phyloP scores from a whole-genome alignment of 2,329 filamentous ascomycete species.

The Sporothrix mexicana region DNA sequence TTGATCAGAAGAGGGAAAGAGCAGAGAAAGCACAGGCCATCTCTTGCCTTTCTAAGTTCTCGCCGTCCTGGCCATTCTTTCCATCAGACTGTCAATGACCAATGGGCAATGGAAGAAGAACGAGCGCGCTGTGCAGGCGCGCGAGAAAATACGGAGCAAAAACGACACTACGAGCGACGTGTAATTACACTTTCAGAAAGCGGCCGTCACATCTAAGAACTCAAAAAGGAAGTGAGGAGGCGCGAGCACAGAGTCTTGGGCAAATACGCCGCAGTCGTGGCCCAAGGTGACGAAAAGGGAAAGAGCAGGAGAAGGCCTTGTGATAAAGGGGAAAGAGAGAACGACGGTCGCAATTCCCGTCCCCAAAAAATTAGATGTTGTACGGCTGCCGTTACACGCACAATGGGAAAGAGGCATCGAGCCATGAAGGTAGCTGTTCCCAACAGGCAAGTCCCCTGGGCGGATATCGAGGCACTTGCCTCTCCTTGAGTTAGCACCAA shows the following conservation, averaged over 20 bases:
- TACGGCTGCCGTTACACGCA: not conserved
- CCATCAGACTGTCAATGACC: not conserved
- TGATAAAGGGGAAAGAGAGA: conserved; percentile 2
- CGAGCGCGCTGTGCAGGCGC: not conserved
- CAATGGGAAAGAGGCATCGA: not conserved
- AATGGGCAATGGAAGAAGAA: not conserved
- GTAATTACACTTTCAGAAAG: conserved; percentile 11
- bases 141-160: conserved; percentile 1
- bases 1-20: conserved; percentile 23
- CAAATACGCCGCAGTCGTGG: not conserved
- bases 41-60: not conserved
- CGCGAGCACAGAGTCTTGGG: not conserved
- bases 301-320: not conserved
- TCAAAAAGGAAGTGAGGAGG: conserved; percentile 4
- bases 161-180: conserved; percentile 14
- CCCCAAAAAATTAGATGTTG: not conserved
- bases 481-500: conserved; percentile 1
- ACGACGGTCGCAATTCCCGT: not conserved
- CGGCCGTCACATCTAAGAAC: conserved; percentile 9
- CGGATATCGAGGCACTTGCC: not conserved
- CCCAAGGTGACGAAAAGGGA: not conserved
- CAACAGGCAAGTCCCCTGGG: conserved; percentile 20
- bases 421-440: not conserved
- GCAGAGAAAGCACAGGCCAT: conserved; percentile 27
- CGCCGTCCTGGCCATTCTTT: not conserved